Conservation (phyloP, 371 early-diverging fungal species). For the Mortierella sp. region DNA sequence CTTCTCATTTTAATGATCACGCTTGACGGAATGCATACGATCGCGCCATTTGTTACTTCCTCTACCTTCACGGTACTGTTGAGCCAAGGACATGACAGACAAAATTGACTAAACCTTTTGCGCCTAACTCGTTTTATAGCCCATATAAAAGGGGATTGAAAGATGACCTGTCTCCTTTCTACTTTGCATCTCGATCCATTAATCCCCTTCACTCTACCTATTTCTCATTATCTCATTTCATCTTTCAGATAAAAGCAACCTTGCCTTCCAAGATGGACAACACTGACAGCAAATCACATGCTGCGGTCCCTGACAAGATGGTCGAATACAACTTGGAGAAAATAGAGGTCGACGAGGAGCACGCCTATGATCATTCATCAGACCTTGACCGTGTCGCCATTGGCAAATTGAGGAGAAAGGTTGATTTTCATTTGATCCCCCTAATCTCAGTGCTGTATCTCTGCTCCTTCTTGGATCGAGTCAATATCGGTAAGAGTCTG, state of each 20-base stretch:
- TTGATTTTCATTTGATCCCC: constrained; percentile 78
- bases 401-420: constrained; percentile 67
- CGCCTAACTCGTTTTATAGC: too few relatives aligned
- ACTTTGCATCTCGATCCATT: background rate
- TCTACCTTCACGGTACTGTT: background rate
- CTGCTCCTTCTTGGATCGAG: constrained; percentile 80
- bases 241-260: too few relatives aligned
- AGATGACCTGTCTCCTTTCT: constrained; percentile 2
- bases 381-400: constrained; percentile 37
- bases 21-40: background rate
- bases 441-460: constrained; percentile 79
- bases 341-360: constrained; percentile 14
- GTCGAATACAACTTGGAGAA: constrained; percentile 22
- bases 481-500: constrained; percentile 74
- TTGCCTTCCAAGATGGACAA: background rate
- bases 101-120: background rate
- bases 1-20: background rate
- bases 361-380: background rate
- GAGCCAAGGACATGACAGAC: too few relatives aligned
- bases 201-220: background rate
- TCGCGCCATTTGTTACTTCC: background rate
- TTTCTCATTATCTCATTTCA: background rate
- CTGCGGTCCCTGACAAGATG: constrained; percentile 8
- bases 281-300: background rate
- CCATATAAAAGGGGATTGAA: background rate